A percentile compares a stretch with the other conserved stretches of the same genome.
Evolutionary conservation across 1,284 basidiomycete species (phyloP).

Genomic region (Malassezia arunalokei): DNA sequence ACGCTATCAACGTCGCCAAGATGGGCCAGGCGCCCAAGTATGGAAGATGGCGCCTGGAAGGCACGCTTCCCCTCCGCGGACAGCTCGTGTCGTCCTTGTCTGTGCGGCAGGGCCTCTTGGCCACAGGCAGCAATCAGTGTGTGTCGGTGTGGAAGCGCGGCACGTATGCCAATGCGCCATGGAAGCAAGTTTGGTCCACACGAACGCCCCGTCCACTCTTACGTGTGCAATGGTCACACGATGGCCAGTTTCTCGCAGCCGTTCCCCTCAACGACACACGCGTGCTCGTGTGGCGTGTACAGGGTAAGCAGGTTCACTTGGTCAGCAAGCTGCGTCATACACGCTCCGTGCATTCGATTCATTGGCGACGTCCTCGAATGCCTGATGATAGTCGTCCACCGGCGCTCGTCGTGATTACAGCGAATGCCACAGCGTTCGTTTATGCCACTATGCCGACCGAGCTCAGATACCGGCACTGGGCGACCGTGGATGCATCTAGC

Average conservation of each 20-base stretch:
- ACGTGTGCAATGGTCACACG: slow-evolving; percentile 12
- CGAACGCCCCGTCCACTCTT: slow-evolving; percentile 4
- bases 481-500: slow-evolving; percentile 6
- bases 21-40: slow-evolving; percentile 6
- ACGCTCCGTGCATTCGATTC: slow-evolving; percentile 2
- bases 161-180: not conserved
- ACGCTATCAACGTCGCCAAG: not conserved
- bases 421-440: slow-evolving; percentile 1
- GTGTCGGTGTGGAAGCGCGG: slow-evolving; percentile 1
- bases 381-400: not conserved
- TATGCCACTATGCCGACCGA: slow-evolving; percentile 1
- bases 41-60: slow-evolving; percentile 11
- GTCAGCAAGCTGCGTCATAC: slow-evolving; percentile 4
- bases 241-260: slow-evolving; percentile 8
- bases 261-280: slow-evolving; percentile 6
- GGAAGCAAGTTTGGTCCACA: not conserved
- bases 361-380: slow-evolving; percentile 4
- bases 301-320: not conserved
- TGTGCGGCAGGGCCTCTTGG: slow-evolving; percentile 2
- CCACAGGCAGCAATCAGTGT: slow-evolving; percentile 3
- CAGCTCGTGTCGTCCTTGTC: slow-evolving; percentile 6
- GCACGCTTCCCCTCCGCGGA: slow-evolving; percentile 3
- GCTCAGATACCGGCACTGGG: slow-evolving; percentile 2
- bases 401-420: slow-evolving; percentile 5
- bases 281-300: slow-evolving; percentile 9